Evolutionary conservation across 2,329 filamentous ascomycete genomes (phyloP), one percentile per base, ranked within the genome.

Genomic region (Tolypocladium pustulatum): DNA sequence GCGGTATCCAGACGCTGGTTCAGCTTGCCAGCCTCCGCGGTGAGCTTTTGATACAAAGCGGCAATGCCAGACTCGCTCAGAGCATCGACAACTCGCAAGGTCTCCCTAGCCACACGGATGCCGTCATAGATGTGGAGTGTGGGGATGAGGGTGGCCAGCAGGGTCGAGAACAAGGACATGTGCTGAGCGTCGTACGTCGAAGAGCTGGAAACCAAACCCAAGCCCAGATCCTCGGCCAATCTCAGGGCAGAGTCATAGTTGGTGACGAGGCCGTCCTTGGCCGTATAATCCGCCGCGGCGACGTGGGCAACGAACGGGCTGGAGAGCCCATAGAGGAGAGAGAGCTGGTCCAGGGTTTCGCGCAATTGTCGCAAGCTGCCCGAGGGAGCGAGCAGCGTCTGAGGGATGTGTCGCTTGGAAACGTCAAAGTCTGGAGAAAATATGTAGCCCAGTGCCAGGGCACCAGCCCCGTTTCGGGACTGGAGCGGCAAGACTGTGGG

Each of bases 371-470:
- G 84, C 64, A 99, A 78, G 64, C 87, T 93, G 53, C 90, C 86
- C 0, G 91, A 92, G 3, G 91, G 90, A 12, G 91, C 93, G 63
- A 99, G 76, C 63, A 99, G 86, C 20, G 90, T 87, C 80, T 99
- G 94, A 3, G 94, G 93, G 60, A 97, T 86, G 70, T 94, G 86
- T 65, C 92, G 86, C 81, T 94, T 97, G 78, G 83, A 85, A 68
- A 96, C 75, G 72, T 97, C 92, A 69, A 96, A 97, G 75, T 99
- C 94, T 68, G 91, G 90, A 61, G 92, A 97, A 81, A 97, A 99
- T 72, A 97, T 90, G 76, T 99, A 99, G 59, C 94, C 94, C 55
- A 99, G 82, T 27, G 94, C 91, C 69, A 97, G 89, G 64, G 89
- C 86, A 58, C 93, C 94, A 57, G 94, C 94, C 60, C 94, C 94